Evolutionary conservation across 1,284 basidiomycete genomes (phyloP), one percentile per base, ranked within the genome.

Genomic region (Marasmius sp.): DNA sequence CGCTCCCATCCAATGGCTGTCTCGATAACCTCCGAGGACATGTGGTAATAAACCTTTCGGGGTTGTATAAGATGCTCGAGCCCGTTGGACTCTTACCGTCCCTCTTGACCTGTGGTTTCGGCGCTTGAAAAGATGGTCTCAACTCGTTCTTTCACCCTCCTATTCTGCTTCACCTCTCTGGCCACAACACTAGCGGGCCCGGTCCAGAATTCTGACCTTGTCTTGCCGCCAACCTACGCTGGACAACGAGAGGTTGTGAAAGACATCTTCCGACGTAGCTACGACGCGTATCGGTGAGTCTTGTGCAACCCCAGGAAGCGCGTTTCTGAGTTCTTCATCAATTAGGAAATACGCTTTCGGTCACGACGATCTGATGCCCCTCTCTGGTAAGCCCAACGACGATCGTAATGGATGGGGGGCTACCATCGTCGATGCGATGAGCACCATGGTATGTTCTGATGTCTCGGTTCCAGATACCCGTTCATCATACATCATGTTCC

Each of bases 331-430:
- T 47, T 47, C n/a, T 16, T 61, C 18, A 18, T 37, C 45, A 27
- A 20, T 12, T 60, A 89, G 88, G 69, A 65, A 81, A 54, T 81
- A 82, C 64, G 88, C 89, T 0, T 88, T 80, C 70, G 84, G 85
- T 3, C 85, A 89, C 66, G 89, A 91, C 60, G 84, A 89, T 60
- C 72, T 91, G 22, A 74, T 75, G 7, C 88, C 87, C 0, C 66
- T 87, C 8, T 79, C 75, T 18, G 65, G 79, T 68, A 74, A 78
- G 2, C 85, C 79, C 64, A 71, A 70, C 6, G 86, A 91, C 66
- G 77, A 72, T 41, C 81, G 82, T n/a, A 87, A 88, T 69, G 89
- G 89, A 12, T 91, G 88, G 87, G 88, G 87, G 33, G 88, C 88
- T 18, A 77, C 84, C 12, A 85, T 90, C 50, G 79, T 85, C 12